A percentile compares a stretch with the other conserved stretches of the same genome.
Evolutionary conservation across 2,329 filamentous ascomycete genomes (phyloP).

Genomic region (Curvularia sp.): DNA sequence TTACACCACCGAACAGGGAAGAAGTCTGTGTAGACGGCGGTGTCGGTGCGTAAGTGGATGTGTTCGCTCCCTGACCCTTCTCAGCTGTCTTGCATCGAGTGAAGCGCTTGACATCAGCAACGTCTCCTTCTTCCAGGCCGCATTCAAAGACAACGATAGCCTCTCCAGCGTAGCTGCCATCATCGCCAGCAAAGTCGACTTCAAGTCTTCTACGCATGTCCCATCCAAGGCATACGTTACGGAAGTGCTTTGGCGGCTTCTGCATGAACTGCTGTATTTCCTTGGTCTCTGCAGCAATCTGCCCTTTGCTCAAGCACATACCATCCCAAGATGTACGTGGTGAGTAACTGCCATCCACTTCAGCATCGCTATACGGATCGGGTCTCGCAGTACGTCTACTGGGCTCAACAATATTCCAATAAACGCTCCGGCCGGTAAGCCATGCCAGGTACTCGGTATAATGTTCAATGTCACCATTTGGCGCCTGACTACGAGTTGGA

Average conservation of each 20-base stretch:
- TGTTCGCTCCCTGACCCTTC: slow-evolving; percentile 30
- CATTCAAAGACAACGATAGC: slow-evolving; percentile 75
- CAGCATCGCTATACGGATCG: slow-evolving; percentile 74
- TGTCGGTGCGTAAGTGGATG: slow-evolving; percentile 27
- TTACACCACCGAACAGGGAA: slow-evolving; percentile 61
- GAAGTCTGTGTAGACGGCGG: slow-evolving; percentile 26
- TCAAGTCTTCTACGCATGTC: slow-evolving; percentile 87
- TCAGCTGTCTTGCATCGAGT: slow-evolving; percentile 60
- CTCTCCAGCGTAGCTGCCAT: slow-evolving; percentile 78
- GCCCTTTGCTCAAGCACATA: slow-evolving; percentile 73
- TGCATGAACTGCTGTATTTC: slow-evolving; percentile 80
- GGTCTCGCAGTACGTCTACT: slow-evolving; percentile 75
- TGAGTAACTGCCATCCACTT: slow-evolving; percentile 74
- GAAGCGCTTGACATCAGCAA: slow-evolving; percentile 63
- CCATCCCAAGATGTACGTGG: slow-evolving; percentile 78
- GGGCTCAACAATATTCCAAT: slow-evolving; percentile 80
- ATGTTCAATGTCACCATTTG: slow-evolving; percentile 60
- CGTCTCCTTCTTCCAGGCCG: slow-evolving; percentile 67
- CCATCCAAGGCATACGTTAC: slow-evolving; percentile 81
- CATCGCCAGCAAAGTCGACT: slow-evolving; percentile 87
- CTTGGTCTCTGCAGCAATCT: slow-evolving; percentile 76
- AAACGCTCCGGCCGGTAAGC: slow-evolving; percentile 77
- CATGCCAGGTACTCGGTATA: slow-evolving; percentile 71
- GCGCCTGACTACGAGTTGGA: slow-evolving; percentile 63
- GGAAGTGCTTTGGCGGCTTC: slow-evolving; percentile 78